Conservation (phyloP, 345 rosid genomes). For the Linum tenue region DNA sequence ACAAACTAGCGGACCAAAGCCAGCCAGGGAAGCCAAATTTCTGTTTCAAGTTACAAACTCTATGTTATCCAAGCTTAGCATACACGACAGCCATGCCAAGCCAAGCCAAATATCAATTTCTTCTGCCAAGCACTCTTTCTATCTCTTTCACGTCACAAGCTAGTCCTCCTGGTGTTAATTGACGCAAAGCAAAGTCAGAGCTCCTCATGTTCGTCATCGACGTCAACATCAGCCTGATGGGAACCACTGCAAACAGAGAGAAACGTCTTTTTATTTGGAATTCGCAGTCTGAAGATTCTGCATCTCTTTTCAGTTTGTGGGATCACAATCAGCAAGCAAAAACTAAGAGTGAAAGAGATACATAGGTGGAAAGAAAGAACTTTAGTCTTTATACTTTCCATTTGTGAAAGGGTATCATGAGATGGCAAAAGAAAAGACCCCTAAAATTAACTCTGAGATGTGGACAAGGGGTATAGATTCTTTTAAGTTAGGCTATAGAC, state of each 20-base stretch:
- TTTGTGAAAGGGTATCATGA: background rate
- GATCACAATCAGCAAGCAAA: background rate
- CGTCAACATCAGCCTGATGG: constrained; percentile 12
- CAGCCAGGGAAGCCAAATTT: background rate
- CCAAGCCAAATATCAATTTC: too few relatives aligned
- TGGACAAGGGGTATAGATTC: background rate
- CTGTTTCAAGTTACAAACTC: background rate
- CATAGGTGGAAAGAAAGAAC: background rate
- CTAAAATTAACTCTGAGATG: background rate
- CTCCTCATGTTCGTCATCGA: constrained; percentile 21
- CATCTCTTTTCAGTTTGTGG: background rate
- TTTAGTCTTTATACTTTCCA: constrained; percentile 2
- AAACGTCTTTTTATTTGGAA: background rate
- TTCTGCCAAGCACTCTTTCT: background rate
- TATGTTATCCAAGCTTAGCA: too few relatives aligned
- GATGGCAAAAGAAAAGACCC: background rate
- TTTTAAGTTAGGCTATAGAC: constrained; percentile 1
- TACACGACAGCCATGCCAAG: background rate
- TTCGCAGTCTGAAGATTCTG: background rate
- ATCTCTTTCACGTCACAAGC: background rate
- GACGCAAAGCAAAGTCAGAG: constrained; percentile 18
- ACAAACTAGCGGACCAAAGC: background rate
- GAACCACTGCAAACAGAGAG: constrained; percentile 24
- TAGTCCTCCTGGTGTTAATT: background rate
- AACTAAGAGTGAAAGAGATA: background rate